phyloP scores from a whole-genome alignment of 2,329 filamentous ascomycete genomes.

The Diaporthe eres region DNA sequence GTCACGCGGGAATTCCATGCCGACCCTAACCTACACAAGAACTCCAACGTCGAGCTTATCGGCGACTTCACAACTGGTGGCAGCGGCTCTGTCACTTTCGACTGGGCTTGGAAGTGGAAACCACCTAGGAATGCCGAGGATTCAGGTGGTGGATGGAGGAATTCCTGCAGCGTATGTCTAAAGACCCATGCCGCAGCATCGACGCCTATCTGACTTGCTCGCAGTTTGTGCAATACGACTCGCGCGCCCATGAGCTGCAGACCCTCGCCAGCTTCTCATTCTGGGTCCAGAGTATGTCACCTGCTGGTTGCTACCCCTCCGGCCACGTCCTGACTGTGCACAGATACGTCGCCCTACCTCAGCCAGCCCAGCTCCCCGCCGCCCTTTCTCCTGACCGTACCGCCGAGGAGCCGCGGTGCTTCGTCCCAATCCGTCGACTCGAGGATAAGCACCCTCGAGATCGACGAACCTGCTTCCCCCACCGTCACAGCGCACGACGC shows the following conservation, averaged over 20 bases:
- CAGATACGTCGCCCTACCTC: slow-evolving; percentile 60
- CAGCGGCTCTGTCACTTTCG: slow-evolving; percentile 87
- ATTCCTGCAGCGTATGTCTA: slow-evolving; percentile 84
- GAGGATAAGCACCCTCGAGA: slow-evolving; percentile 80
- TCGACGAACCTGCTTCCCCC: slow-evolving; percentile 72
- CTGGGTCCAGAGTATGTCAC: slow-evolving; percentile 84
- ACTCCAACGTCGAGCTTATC: slow-evolving; percentile 94
- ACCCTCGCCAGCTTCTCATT: slow-evolving; percentile 94
- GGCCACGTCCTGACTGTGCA: slow-evolving; percentile 38
- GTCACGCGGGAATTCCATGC: slow-evolving; percentile 97
- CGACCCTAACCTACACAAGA: slow-evolving; percentile 97
- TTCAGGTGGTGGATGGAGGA: slow-evolving; percentile 92
- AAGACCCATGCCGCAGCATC: not conserved
- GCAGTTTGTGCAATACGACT: slow-evolving; percentile 96
- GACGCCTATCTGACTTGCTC: slow-evolving; percentile 46
- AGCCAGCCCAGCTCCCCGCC: slow-evolving; percentile 77
- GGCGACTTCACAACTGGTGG: slow-evolving; percentile 90
- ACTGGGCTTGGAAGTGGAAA: slow-evolving; percentile 98
- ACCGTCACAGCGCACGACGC: slow-evolving; percentile 56
- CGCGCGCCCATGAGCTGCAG: slow-evolving; percentile 88
- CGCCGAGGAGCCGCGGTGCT: slow-evolving; percentile 84
- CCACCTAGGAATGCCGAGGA: slow-evolving; percentile 88
- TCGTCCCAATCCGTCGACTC: slow-evolving; percentile 91
- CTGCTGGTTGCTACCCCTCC: slow-evolving; percentile 41
- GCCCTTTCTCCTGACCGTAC: slow-evolving; percentile 79